These are phyloP conservation scores for Xerocomellus amylosporus DNA, from an alignment of 768 basidiomycete species.

Conservation along the genomic window DNA sequence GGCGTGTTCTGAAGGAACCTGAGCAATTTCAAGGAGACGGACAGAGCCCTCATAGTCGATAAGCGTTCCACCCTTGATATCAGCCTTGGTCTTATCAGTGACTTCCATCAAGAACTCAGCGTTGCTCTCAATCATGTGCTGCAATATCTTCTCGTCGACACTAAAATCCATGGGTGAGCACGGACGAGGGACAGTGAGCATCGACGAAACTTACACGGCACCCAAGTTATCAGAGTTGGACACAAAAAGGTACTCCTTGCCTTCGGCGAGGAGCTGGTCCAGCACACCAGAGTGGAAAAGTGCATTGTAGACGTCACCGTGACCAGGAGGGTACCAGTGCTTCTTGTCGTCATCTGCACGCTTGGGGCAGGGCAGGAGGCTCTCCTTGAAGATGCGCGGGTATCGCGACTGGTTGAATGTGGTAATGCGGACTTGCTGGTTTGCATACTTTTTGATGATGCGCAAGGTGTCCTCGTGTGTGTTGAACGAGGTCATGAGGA, in stretches of 20 bases:
- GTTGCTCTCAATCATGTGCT: slow-evolving; percentile 62
- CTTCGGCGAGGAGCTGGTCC: slow-evolving; percentile 64
- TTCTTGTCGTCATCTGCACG: slow-evolving; percentile 59
- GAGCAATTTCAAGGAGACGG: slow-evolving; percentile 72
- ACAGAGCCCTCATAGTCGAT: slow-evolving; percentile 67
- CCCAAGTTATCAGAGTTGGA: slow-evolving; percentile 78
- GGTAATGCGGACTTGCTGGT: slow-evolving; percentile 72
- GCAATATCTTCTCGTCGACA: slow-evolving; percentile 65
- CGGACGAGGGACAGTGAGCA: neutral
- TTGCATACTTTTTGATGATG: slow-evolving; percentile 78
- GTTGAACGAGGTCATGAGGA: slow-evolving; percentile 83
- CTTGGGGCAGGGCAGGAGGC: slow-evolving; percentile 60
- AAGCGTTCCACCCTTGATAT: slow-evolving; percentile 71
- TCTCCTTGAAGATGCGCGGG: slow-evolving; percentile 70
- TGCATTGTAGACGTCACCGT: slow-evolving; percentile 74
- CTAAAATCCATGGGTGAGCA: slow-evolving; percentile 28
- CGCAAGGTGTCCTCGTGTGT: slow-evolving; percentile 75
- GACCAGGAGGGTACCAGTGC: slow-evolving; percentile 75
- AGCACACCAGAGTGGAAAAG: slow-evolving; percentile 69
- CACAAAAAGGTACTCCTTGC: slow-evolving; percentile 77
- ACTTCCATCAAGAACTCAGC: slow-evolving; percentile 75
- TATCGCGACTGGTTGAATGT: slow-evolving; percentile 74
- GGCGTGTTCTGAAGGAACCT: slow-evolving; percentile 68
- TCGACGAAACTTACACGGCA: slow-evolving; percentile 46
- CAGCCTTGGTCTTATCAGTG: slow-evolving; percentile 82